phyloP scores from a whole-genome alignment of 768 basidiomycete species.

The Phanerochaete sordida region DNA sequence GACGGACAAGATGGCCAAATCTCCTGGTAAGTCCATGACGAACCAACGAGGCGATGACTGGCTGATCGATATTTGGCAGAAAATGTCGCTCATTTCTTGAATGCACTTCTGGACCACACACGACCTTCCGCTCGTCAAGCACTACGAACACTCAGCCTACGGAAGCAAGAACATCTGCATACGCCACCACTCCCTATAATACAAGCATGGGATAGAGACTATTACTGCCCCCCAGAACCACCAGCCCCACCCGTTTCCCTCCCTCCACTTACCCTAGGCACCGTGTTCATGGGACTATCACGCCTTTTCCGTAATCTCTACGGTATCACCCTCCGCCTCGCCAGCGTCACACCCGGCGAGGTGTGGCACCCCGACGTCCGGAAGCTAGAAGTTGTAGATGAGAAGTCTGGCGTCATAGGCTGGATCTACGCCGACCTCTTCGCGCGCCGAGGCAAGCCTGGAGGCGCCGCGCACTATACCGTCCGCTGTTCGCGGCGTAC shows the following conservation, averaged over 20 bases:
- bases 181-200: constrained; percentile 58
- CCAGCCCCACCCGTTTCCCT: constrained; percentile 72
- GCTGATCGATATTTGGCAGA: constrained; percentile 32
- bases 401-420: constrained; percentile 81
- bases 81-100: constrained; percentile 84
- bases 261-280: constrained; percentile 81
- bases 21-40: constrained; percentile 68
- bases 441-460: constrained; percentile 76
- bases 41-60: neutral
- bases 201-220: constrained; percentile 97
- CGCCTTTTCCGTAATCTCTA: constrained; percentile 84
- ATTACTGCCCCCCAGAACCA: constrained; percentile 80
- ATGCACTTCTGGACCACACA: constrained; percentile 77
- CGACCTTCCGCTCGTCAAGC: constrained; percentile 74
- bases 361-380: constrained; percentile 87
- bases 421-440: constrained; percentile 96
- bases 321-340: constrained; percentile 78
- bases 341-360: constrained; percentile 68
- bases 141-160: constrained; percentile 57
- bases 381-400: constrained; percentile 92
- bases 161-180: constrained; percentile 73
- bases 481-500: constrained; percentile 90
- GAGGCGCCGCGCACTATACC: constrained; percentile 96
- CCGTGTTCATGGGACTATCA: constrained; percentile 88
- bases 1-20: constrained; percentile 96